Conservation (phyloP, 768 basidiomycete species). For the Boletus speciosus region DNA sequence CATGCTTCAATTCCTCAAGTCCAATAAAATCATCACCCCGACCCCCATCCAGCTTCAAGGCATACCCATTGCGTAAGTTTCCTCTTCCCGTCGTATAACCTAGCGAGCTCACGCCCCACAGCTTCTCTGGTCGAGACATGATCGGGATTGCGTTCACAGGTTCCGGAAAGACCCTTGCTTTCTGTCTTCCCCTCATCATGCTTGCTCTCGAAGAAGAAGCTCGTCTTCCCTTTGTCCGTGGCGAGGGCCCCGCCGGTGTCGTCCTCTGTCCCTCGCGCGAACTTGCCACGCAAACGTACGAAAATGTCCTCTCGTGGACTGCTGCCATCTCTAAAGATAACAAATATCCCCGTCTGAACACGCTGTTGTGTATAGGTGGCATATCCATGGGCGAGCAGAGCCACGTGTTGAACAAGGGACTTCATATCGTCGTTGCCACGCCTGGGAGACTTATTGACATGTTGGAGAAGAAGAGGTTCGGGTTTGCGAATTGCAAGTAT, state of each 20-base stretch:
- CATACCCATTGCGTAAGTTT: constrained; percentile 84
- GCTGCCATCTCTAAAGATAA: constrained; percentile 73
- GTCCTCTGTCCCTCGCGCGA: constrained; percentile 97
- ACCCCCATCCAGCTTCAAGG: constrained; percentile 98
- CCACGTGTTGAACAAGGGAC: constrained; percentile 83
- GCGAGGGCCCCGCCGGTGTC: constrained; percentile 97
- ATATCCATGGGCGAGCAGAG: constrained; percentile 98
- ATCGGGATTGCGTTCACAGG: constrained; percentile 99
- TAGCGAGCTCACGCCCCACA: constrained; percentile 30
- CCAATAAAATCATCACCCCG: constrained; percentile 80
- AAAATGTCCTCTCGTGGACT: constrained; percentile 89
- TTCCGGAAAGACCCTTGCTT: constrained; percentile 97
- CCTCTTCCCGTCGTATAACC: background rate
- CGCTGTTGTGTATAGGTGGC: constrained; percentile 92
- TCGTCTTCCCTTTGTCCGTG: constrained; percentile 83
- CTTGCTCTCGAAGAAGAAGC: constrained; percentile 89
- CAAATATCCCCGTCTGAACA: constrained; percentile 81
- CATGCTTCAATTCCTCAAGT: constrained; percentile 77
- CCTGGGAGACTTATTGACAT: constrained; percentile 97
- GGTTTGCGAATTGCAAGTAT: constrained; percentile 91
- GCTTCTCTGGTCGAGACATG: constrained; percentile 93
- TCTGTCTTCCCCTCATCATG: constrained; percentile 98
- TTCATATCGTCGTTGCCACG: constrained; percentile 96
- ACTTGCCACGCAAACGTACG: constrained; percentile 94
- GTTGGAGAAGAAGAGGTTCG: constrained; percentile 93